Evolutionary conservation across 257 asterid genomes (phyloP).

Genomic region (Coffea eugenioides): DNA sequence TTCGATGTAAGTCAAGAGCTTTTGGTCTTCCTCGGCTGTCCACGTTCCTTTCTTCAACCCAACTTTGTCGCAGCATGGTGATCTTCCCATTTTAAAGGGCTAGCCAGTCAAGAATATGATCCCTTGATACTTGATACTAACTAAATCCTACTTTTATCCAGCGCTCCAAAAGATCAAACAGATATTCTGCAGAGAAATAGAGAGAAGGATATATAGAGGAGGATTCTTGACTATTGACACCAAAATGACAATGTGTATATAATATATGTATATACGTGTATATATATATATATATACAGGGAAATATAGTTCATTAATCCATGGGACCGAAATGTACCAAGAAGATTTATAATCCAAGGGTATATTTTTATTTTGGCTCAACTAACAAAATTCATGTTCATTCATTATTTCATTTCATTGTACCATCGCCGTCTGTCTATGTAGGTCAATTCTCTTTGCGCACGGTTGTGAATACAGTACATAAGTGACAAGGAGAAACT

Average conservation of each 20-base stretch:
- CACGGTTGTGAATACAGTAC: not conserved
- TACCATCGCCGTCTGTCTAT: not conserved
- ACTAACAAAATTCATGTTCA: not conserved
- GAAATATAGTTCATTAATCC: not conserved
- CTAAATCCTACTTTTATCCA: not conserved
- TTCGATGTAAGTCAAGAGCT: constrained; percentile 26
- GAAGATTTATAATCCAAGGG: no score
- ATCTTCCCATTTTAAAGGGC: constrained; percentile 19
- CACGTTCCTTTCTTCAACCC: constrained; percentile 38
- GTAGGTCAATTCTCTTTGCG: no score
- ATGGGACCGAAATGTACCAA: not conserved
- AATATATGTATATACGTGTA: no score
- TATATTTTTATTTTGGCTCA: not conserved
- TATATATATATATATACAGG: not conserved
- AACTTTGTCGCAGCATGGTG: constrained; percentile 24
- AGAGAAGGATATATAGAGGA: not conserved
- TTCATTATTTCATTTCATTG: not conserved
- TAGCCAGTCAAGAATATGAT: not conserved
- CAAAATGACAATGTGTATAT: not conserved
- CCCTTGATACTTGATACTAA: not conserved
- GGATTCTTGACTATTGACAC: not conserved
- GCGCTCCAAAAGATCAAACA: not conserved
- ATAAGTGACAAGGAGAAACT: no score
- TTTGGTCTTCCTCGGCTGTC: constrained; percentile 34
- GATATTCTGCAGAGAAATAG: not conserved